Percentiles rank a stretch among this genome's conserved stretches.
These are phyloP conservation scores for Vanilla planifolia DNA, from an alignment of 106 monocot genomes.

Conservation along the genomic window DNA sequence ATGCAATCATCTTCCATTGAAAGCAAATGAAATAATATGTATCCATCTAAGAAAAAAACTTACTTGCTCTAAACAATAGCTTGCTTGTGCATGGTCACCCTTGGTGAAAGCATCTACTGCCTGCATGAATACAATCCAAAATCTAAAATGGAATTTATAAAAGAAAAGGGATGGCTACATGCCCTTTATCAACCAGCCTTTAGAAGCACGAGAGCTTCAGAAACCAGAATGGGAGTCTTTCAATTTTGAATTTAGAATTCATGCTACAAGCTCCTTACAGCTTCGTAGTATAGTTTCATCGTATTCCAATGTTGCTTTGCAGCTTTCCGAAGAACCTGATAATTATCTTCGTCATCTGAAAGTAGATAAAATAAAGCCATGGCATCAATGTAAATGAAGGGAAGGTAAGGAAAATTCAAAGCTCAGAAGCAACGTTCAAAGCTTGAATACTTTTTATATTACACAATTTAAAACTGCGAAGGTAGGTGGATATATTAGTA, in stretches of 20 bases:
- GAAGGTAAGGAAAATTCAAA: not conserved
- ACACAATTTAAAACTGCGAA: no score
- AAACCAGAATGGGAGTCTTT: no score
- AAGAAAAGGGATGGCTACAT: not conserved
- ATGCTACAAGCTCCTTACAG: constrained; percentile 44
- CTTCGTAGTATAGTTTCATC: constrained; percentile 78
- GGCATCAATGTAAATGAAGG: not conserved
- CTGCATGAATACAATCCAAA: constrained; percentile 25
- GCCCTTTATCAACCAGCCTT: not conserved
- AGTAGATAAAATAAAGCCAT: constrained; percentile 15
- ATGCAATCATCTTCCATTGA: no score
- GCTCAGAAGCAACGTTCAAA: not conserved
- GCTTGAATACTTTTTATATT: no score
- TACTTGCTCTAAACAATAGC: constrained; percentile 59
- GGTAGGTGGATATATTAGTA: no score
- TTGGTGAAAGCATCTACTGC: constrained; percentile 60
- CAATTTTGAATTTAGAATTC: not conserved
- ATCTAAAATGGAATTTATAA: constrained; percentile 7
- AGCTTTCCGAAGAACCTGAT: constrained; percentile 39
- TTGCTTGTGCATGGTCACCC: constrained; percentile 35
- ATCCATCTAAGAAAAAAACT: constrained; percentile 11
- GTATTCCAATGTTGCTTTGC: constrained; percentile 66
- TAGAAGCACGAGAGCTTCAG: not conserved
- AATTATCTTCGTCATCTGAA: constrained; percentile 45
- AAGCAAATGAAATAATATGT: no score